Conservation (phyloP, 2,329 filamentous ascomycete species). For the Pestalotiopsis fici region DNA sequence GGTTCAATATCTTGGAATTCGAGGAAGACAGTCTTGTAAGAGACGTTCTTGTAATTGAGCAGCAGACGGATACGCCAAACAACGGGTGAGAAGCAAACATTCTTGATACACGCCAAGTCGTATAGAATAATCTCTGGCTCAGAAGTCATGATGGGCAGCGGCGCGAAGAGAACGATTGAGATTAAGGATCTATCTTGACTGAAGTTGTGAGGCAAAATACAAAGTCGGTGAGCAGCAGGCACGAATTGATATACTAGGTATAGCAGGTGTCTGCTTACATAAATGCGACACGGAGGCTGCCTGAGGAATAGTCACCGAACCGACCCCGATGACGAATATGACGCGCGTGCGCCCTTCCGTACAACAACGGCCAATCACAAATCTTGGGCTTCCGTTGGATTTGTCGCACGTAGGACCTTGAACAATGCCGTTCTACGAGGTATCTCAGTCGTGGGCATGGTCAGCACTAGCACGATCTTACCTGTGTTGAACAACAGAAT, state of each 20-base stretch:
- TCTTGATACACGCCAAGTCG: constrained; percentile 39
- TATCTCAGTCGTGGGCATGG: no score
- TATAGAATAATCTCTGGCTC: constrained; percentile 38
- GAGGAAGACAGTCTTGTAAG: constrained; percentile 40
- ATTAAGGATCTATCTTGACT: not conserved
- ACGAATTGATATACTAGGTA: not conserved
- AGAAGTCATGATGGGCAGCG: not conserved
- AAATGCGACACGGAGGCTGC: not conserved
- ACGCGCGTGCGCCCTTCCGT: not conserved
- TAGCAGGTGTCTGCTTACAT: not conserved
- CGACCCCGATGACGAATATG: not conserved
- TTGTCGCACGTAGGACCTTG: no score
- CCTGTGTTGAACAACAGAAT: no score
- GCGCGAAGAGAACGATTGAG: not conserved
- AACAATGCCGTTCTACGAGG: no score
- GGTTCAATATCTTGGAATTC: constrained; percentile 44
- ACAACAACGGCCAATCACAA: not conserved
- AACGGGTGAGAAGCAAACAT: constrained; percentile 40
- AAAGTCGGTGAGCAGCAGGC: not conserved
- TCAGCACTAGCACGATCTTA: no score
- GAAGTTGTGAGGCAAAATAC: not conserved
- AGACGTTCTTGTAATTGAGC: constrained; percentile 43
- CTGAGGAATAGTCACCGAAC: not conserved
- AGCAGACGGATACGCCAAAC: constrained; percentile 44
- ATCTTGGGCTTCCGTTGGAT: not conserved